Evolutionary conservation across 352 stramenopile genomes (phyloP).

Genomic region (Pythium dissimile): DNA sequence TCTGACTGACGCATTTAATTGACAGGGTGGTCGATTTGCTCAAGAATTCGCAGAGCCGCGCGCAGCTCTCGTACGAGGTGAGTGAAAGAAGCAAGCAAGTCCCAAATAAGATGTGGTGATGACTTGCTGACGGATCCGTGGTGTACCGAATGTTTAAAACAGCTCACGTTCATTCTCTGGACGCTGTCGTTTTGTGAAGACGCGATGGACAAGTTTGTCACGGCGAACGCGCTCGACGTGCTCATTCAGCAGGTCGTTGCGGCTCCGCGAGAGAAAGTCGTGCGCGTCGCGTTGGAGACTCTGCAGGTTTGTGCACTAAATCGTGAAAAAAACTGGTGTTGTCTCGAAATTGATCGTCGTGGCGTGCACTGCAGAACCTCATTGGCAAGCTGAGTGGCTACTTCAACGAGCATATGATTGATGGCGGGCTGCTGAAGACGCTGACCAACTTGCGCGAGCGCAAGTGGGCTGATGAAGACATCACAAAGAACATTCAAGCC

Average conservation of each 20-base stretch:
- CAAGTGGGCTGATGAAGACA: slow-evolving; percentile 96
- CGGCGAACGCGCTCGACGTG: slow-evolving; percentile 56
- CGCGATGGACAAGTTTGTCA: slow-evolving; percentile 76
- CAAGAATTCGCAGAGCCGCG: slow-evolving; percentile 73
- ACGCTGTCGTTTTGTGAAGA: slow-evolving; percentile 92
- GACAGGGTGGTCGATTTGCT: slow-evolving; percentile 66
- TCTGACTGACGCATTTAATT: neutral
- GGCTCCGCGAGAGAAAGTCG: slow-evolving; percentile 97
- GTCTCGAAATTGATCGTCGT: neutral
- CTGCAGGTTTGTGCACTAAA: slow-evolving; percentile 57
- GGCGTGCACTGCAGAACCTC: slow-evolving; percentile 39
- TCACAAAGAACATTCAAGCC: slow-evolving; percentile 77
- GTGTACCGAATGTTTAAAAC: neutral
- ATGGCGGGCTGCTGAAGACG: slow-evolving; percentile 93
- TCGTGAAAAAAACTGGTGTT: neutral
- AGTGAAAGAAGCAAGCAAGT: no score
- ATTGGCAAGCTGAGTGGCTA: slow-evolving; percentile 74
- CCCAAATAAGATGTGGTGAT: no score
- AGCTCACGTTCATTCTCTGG: slow-evolving; percentile 97
- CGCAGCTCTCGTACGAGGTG: slow-evolving; percentile 96
- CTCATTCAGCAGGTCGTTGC: slow-evolving; percentile 84
- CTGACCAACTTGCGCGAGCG: slow-evolving; percentile 91
- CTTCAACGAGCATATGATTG: slow-evolving; percentile 95
- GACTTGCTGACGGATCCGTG: neutral
- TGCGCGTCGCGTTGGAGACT: slow-evolving; percentile 92